Evolutionary conservation across 148 eudicot genomes (phyloP).

Genomic region (Rhododendron henanense): DNA sequence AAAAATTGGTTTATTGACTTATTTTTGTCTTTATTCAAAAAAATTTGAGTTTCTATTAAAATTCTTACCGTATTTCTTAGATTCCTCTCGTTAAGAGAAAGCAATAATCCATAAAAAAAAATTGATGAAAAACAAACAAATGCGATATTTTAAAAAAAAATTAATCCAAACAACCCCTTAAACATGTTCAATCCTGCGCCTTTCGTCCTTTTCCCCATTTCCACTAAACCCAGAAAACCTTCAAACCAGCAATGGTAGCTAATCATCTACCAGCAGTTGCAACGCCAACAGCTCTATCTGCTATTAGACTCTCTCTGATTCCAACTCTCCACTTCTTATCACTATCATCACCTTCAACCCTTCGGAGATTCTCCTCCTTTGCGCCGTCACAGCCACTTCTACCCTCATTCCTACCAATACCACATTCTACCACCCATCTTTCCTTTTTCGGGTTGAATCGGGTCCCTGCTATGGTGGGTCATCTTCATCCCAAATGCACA

Average conservation of each 20-base stretch:
- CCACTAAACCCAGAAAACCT: neutral
- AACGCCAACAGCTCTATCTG: constrained; percentile 11
- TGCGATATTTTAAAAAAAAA: no score
- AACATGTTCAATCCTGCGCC: no score
- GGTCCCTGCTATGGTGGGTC: constrained; percentile 24
- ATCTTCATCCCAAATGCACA: constrained; percentile 22
- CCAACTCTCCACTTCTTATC: constrained; percentile 12
- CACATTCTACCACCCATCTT: constrained; percentile 18
- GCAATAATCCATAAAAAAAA: no score
- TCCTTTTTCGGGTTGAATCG: constrained; percentile 13
- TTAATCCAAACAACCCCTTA: no score
- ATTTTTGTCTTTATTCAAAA: no score
- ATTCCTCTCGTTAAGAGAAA: no score
- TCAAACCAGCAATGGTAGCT: constrained; percentile 12
- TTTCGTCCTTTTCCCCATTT: no score
- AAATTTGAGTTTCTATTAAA: no score
- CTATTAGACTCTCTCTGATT: constrained; percentile 21
- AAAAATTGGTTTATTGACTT: no score
- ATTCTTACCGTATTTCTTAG: no score
- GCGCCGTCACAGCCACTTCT: constrained; percentile 4
- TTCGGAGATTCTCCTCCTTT: constrained; percentile 8
- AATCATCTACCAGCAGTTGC: constrained; percentile 26
- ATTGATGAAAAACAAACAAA: no score
- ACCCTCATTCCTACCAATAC: constrained; percentile 3
- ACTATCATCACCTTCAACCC: neutral